Percentiles rank a stretch among this genome's conserved stretches.
Evolutionary conservation across 1,284 basidiomycete species (phyloP).

Genomic region (Ganoderma resinaceum): DNA sequence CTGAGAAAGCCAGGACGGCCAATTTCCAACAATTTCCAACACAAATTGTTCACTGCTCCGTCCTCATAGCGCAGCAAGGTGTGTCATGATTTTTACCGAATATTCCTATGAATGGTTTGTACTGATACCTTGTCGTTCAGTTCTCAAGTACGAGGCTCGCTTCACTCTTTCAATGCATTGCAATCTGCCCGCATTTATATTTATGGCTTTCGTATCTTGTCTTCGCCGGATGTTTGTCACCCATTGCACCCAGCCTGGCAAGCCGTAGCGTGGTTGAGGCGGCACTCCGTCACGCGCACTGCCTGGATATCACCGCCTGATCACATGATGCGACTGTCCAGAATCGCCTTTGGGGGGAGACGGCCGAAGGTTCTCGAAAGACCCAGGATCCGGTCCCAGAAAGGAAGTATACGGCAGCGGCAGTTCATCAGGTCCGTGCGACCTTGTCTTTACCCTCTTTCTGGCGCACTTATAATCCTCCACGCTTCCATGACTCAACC

Average conservation of each 20-base stretch:
- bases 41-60: not conserved
- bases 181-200: not conserved
- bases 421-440: not conserved
- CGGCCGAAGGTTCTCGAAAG: constrained; percentile 4
- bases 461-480: constrained; percentile 5
- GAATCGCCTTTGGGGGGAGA: not conserved
- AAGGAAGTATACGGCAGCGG: constrained; percentile 1
- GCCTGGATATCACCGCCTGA: not conserved
- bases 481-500: constrained; percentile 5
- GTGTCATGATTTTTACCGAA: not conserved
- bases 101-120: not conserved
- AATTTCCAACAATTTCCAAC: not conserved
- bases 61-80: not conserved
- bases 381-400: not conserved
- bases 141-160: not conserved
- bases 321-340: not conserved
- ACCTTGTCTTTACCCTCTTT: not conserved
- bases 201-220: not conserved
- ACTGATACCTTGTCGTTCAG: not conserved
- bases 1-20: not conserved
- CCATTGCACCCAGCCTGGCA: not conserved
- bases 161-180: not conserved
- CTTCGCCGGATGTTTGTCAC: not conserved
- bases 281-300: not conserved
- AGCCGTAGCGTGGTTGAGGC: not conserved